Evolutionary conservation across 306 rosid genomes (phyloP), one percentile per base, ranked within the genome.

Genomic region (peach (Prunus persica)): DNA sequence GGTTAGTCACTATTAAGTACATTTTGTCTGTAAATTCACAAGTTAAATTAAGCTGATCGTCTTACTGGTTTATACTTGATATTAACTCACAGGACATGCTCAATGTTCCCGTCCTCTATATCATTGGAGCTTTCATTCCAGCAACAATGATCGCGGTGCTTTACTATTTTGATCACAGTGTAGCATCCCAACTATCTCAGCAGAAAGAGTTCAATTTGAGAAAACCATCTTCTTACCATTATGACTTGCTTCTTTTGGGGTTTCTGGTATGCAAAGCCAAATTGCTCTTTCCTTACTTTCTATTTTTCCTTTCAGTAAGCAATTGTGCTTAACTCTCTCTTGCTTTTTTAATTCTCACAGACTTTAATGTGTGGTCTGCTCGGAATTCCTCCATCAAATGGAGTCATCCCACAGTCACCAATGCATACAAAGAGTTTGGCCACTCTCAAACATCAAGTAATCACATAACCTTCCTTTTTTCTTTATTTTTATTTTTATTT

Each of bases 361-460:
- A 96, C 99, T 72, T 91, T 96, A 67, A 34, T 89, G 77, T 96
- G 99, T 83, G 99, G 99, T 69, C 98, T 96, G 19, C 47, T 92
- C 49, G 99, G 99, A 83, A 84, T 96, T 62, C 99, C 99, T 71
- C 99, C 99, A 8, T 71, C 99, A 20, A 96, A 96, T 71, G 99
- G 99, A 67, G 99, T 96, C 79, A 92, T 96, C 83, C 99, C 99
- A 2, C 99, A 96, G 73, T 96, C 99, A 65, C 98, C 99, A 51
- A 96, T 96, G 99, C 99, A 96, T 81, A 96, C 99, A 6, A 96
- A 96, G 88, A 90, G 98, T 75, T 84, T 96, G 41, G 99, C 99
- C 41, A 96, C 99, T 82, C 99, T 96, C 71, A 96, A 96, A 80
- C 97, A 96, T 76, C 99, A 92, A 92, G 99, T 96, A 89, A 74